Base-by-base conservation (phyloP, 331 rosid species). In the Acacia pycnantha region DNA sequence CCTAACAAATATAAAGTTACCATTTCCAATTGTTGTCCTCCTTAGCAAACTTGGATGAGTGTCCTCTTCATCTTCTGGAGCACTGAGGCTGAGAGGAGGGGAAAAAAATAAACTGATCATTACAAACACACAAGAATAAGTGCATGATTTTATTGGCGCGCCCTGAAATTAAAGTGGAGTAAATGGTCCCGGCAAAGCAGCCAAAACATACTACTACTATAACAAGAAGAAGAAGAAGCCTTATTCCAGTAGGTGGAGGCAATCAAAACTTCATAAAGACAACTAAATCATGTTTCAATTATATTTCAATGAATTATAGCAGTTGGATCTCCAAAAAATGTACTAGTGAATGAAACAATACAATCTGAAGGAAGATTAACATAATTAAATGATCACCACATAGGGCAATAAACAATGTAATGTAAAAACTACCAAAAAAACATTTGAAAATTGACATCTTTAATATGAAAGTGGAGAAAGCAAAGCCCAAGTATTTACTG, bases 21-120 rank as follows among this genome's bases (percentile, higher is more conserved):
- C 99, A 84, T 94, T 92, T 88, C 99, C 99, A 78, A 96, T 91
- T 24, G 99, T 96, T 66, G 98, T 96, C 85, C 99, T 91, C 81
- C 98, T 90, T 41, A 78, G 69, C 83, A 96, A 86, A 89, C 84
- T 88, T 76, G 92, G 92, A 85, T 78, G 88, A 84, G 90, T 22
- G 22, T 92, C 95, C 79, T 96, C 99, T 85, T 96, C 99, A 84
- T 96, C 99, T 75, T 96, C 99, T 81, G 86, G 99, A 82, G 98
- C 97, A 80, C 99, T 96, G 83, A 94, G 92, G 88, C 98, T 96
- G 81, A 76, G 46, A 62, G 74, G 61, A 68, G 64, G 73, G 35
- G 41, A 1, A 77, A 64, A 54, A 54, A 43, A 80, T 46, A 70
- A 56, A 62, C 37, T 37, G 64, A 54, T 33, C 19, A 74, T 48